Conservation (phyloP, 192 early-diverging fungal genomes). For the Backusella psychrophila region DNA sequence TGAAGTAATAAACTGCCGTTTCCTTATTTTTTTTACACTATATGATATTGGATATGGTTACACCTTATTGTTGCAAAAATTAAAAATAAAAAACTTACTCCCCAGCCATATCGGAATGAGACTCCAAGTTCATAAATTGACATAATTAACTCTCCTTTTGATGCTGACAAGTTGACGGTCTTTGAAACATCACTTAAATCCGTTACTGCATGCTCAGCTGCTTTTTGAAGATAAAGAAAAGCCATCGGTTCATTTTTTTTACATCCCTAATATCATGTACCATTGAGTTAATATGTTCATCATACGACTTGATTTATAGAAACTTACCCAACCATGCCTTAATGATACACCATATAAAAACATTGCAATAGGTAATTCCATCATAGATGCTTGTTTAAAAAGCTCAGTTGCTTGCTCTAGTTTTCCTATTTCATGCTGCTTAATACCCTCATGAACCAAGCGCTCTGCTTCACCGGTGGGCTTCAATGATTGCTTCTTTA, state of each 20-base stretch:
- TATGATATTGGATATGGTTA: neutral
- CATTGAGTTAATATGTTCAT: neutral
- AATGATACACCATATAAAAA: constrained; percentile 79
- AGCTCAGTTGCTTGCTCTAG: constrained; percentile 71
- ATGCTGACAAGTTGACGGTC: constrained; percentile 47
- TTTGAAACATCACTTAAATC: constrained; percentile 47
- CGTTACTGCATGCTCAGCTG: constrained; percentile 65
- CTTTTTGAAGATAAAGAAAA: constrained; percentile 69
- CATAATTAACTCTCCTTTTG: constrained; percentile 71
- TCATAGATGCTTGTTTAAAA: constrained; percentile 67
- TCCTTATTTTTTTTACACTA: constrained; percentile 53
- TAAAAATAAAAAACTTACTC: constrained; percentile 45
- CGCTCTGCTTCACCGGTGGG: constrained; percentile 45
- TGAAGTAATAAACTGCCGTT: constrained; percentile 76
- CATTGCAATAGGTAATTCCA: constrained; percentile 67
- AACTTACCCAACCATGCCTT: constrained; percentile 74
- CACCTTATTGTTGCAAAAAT: neutral
- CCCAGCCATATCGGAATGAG: constrained; percentile 79
- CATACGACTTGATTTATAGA: neutral
- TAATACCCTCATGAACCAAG: constrained; percentile 64
- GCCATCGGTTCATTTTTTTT: constrained; percentile 64
- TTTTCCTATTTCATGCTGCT: constrained; percentile 68
- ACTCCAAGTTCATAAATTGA: constrained; percentile 80
- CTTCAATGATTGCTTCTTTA: constrained; percentile 2
- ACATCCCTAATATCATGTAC: constrained; percentile 50